A percentile compares a stretch with the other conserved stretches of the same genome.
Evolutionary conservation across 441 rosid species (phyloP).

Genomic region (Populus tomentosa): DNA sequence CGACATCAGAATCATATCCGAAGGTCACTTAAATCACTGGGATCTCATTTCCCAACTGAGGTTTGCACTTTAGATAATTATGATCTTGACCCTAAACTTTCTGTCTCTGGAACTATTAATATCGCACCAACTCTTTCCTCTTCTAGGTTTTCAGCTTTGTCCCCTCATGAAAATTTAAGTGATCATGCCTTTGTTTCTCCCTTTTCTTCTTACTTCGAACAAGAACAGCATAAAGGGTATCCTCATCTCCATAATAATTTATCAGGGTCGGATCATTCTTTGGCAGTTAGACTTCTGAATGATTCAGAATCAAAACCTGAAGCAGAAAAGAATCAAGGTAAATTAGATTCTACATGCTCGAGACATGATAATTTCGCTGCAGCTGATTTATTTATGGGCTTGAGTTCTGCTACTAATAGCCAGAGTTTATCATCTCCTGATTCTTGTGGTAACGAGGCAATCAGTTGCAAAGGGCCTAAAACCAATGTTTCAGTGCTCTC

Average conservation of each 20-base stretch:
- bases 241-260: neutral
- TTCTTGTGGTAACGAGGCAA: constrained; percentile 12
- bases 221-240: constrained; percentile 10
- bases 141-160: constrained; percentile 36
- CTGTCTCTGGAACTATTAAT: constrained; percentile 9
- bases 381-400: constrained; percentile 45
- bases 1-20: constrained; percentile 19
- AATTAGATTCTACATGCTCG: constrained; percentile 6
- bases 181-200: constrained; percentile 16
- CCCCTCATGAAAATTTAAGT: constrained; percentile 19
- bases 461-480: constrained; percentile 32
- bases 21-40: constrained; percentile 6
- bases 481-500: constrained; percentile 21
- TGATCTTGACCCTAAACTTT: constrained; percentile 14
- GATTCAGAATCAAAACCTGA: neutral
- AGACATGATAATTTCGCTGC: constrained; percentile 22
- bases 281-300: neutral
- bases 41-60: constrained; percentile 15
- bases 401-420: constrained; percentile 24
- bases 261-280: constrained; percentile 11
- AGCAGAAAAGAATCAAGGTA: constrained; percentile 5
- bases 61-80: constrained; percentile 15
- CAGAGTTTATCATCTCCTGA: constrained; percentile 8
- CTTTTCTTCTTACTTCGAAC: constrained; percentile 3
- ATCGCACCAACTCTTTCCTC: constrained; percentile 23